Conservation (phyloP, 352 stramenopile genomes). For the Pythium inflatum region DNA sequence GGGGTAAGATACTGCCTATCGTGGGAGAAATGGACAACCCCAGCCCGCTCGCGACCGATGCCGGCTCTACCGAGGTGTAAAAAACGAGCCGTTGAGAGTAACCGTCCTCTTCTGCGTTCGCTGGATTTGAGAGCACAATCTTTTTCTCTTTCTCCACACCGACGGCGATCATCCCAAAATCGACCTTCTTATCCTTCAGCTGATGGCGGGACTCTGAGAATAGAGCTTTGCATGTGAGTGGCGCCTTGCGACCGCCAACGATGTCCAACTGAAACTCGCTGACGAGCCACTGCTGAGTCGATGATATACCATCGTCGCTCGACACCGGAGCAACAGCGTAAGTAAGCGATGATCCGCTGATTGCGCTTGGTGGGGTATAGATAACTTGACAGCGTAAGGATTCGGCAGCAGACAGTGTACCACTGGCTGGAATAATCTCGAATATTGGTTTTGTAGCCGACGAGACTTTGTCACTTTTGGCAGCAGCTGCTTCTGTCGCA, state of each 20-base stretch:
- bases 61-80: slow-evolving; percentile 66
- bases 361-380: slow-evolving; percentile 48
- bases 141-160: slow-evolving; percentile 71
- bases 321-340: slow-evolving; percentile 9
- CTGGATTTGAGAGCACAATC: slow-evolving; percentile 49
- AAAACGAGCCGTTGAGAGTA: slow-evolving; percentile 43
- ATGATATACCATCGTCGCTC: background rate
- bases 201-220: slow-evolving; percentile 58
- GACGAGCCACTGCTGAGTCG: slow-evolving; percentile 34
- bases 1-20: slow-evolving; percentile 45
- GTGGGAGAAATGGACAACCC: slow-evolving; percentile 51
- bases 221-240: slow-evolving; percentile 55
- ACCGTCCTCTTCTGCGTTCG: slow-evolving; percentile 15
- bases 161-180: slow-evolving; percentile 82
- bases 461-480: slow-evolving; percentile 25
- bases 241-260: slow-evolving; percentile 49
- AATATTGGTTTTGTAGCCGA: slow-evolving; percentile 37
- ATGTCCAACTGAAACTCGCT: slow-evolving; percentile 62
- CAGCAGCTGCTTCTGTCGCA: slow-evolving; percentile 3
- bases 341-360: slow-evolving; percentile 4
- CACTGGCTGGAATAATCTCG: slow-evolving; percentile 55
- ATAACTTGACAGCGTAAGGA: slow-evolving; percentile 53
- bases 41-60: slow-evolving; percentile 36
- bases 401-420: slow-evolving; percentile 40
- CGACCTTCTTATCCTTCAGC: slow-evolving; percentile 74